Conservation (phyloP, 805 yeast species). For the Pichia californica region DNA sequence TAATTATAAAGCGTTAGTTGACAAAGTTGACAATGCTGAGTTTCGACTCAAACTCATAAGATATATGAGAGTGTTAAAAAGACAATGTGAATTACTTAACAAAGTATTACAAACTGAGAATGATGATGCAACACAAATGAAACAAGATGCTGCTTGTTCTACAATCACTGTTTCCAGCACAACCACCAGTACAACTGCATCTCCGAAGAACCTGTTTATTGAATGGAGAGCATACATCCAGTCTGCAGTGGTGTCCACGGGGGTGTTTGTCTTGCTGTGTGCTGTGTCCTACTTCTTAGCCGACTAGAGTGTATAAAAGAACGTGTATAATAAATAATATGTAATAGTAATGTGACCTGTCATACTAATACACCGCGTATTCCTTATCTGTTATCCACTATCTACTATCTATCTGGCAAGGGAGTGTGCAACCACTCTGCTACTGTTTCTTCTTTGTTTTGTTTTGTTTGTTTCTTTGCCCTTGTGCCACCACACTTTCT, state of each 20-base stretch:
- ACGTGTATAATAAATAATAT: no score
- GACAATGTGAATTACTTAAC: background rate
- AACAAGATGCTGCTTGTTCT: no score
- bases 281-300: constrained; percentile 10
- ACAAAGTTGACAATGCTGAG: background rate
- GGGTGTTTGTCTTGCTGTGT: constrained; percentile 1
- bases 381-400: no score
- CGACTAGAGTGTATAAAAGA: constrained; percentile 1
- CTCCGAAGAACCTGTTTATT: no score
- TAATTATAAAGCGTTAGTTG: background rate
- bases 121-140: background rate
- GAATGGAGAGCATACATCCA: background rate
- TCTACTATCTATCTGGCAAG: no score
- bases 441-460: background rate
- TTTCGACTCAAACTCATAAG: background rate
- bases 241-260: background rate
- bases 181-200: background rate
- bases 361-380: no score
- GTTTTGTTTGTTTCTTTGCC: background rate
- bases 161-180: background rate
- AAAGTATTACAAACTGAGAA: background rate
- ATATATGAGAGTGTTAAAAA: background rate
- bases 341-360: no score
- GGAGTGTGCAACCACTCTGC: no score
- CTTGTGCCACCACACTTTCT: no score